These are phyloP conservation scores for Trametes punicea DNA, from an alignment of 768 basidiomycete species.

Conservation along the genomic window DNA sequence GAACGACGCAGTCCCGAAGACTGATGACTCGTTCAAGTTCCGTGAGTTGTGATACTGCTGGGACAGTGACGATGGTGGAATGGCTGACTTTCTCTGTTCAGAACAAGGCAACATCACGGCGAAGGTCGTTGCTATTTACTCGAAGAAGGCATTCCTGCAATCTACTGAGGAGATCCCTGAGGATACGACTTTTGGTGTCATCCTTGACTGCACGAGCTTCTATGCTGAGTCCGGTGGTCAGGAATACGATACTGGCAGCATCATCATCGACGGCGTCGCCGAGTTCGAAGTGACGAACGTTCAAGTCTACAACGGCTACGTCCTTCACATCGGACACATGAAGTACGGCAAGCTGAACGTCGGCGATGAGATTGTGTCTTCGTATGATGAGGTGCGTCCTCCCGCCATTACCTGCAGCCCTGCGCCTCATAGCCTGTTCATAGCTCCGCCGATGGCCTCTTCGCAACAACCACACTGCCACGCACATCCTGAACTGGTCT, in stretches of 20 bases:
- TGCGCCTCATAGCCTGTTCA: neutral
- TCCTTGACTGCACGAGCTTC: slow-evolving; percentile 92
- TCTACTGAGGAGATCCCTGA: slow-evolving; percentile 67
- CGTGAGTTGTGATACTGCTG: slow-evolving; percentile 45
- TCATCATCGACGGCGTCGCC: slow-evolving; percentile 85
- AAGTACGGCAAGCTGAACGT: slow-evolving; percentile 84
- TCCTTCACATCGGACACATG: slow-evolving; percentile 85
- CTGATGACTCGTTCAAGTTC: slow-evolving; percentile 90
- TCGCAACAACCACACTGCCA: slow-evolving; percentile 97
- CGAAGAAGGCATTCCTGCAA: slow-evolving; percentile 67
- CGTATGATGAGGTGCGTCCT: slow-evolving; percentile 84
- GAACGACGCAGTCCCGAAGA: slow-evolving; percentile 76
- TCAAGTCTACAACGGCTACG: slow-evolving; percentile 93
- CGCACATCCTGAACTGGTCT: slow-evolving; percentile 94
- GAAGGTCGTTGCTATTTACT: slow-evolving; percentile 79
- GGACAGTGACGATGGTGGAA: neutral
- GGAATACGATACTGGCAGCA: slow-evolving; percentile 93
- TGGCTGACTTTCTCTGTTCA: slow-evolving; percentile 28
- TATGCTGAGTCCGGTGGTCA: slow-evolving; percentile 98
- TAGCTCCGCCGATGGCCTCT: slow-evolving; percentile 92
- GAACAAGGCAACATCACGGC: slow-evolving; percentile 77
- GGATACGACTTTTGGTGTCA: slow-evolving; percentile 71
- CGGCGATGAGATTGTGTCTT: slow-evolving; percentile 79
- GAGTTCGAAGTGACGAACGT: slow-evolving; percentile 95
- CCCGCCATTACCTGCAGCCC: neutral